These are phyloP conservation scores for Claviceps sp. DNA, from an alignment of 2,329 filamentous ascomycete genomes.

Conservation along the genomic window DNA sequence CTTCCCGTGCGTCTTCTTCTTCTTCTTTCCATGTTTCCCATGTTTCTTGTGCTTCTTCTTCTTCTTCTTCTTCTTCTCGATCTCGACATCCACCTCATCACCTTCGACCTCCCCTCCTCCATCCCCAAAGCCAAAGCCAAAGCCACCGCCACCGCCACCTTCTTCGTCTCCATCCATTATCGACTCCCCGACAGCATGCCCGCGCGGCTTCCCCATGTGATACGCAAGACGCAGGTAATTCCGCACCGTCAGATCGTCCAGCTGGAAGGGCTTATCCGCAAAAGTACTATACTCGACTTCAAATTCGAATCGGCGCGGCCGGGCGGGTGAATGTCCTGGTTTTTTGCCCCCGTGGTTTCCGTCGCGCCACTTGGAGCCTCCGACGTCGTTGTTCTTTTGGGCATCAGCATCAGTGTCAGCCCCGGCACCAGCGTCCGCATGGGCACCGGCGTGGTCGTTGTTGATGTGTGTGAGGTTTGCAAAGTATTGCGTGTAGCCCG, in stretches of 20 bases:
- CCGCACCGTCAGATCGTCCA: slow-evolving; percentile 73
- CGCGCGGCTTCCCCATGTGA: slow-evolving; percentile 45
- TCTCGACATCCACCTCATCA: slow-evolving; percentile 22
- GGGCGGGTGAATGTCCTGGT: slow-evolving; percentile 33
- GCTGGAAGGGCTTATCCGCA: slow-evolving; percentile 57
- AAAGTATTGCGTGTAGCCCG: slow-evolving; percentile 80
- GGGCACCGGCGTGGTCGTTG: slow-evolving; percentile 34
- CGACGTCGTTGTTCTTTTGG: neutral
- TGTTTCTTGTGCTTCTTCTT: slow-evolving; percentile 25
- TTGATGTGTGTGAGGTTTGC: slow-evolving; percentile 90
- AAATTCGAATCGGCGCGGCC: slow-evolving; percentile 54
- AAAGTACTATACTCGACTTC: slow-evolving; percentile 80
- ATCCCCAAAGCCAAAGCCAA: slow-evolving; percentile 6
- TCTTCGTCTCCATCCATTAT: slow-evolving; percentile 14
- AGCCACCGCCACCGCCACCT: slow-evolving; percentile 8
- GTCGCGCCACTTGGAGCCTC: slow-evolving; percentile 42
- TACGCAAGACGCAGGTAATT: slow-evolving; percentile 70
- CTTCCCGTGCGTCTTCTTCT: slow-evolving; percentile 38
- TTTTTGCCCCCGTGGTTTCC: slow-evolving; percentile 50
- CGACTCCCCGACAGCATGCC: slow-evolving; percentile 5
- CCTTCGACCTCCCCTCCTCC: slow-evolving; percentile 10
- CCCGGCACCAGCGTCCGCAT: slow-evolving; percentile 9
- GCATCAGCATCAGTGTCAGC: slow-evolving; percentile 2
- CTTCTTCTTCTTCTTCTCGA: slow-evolving; percentile 28
- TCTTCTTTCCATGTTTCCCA: slow-evolving; percentile 20